These are phyloP conservation scores for Naganishia sp. DNA, from an alignment of 1,284 basidiomycete genomes.

Conservation along the genomic window DNA sequence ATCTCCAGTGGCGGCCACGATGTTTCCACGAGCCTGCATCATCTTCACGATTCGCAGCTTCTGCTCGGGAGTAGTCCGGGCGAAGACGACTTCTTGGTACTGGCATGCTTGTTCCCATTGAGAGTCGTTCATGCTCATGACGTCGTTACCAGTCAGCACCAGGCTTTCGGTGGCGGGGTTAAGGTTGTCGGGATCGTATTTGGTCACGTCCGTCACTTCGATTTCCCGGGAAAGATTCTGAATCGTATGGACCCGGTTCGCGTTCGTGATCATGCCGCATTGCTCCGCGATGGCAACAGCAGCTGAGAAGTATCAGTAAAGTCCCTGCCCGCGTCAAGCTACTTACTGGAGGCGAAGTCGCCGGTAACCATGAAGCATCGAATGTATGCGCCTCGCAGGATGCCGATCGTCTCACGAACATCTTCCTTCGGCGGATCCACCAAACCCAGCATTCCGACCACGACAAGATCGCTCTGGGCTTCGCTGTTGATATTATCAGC, in stretches of 20 bases:
- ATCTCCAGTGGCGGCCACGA: constrained; percentile 66
- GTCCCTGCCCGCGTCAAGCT: constrained; percentile 28
- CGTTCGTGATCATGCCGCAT: constrained; percentile 63
- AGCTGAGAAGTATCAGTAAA: constrained; percentile 51
- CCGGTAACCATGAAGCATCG: constrained; percentile 70
- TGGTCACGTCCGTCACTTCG: constrained; percentile 33
- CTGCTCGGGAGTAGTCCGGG: constrained; percentile 70
- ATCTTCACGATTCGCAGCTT: constrained; percentile 69
- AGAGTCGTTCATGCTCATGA: constrained; percentile 57
- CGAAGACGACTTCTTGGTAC: constrained; percentile 71
- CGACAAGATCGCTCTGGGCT: constrained; percentile 57
- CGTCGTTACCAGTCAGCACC: constrained; percentile 61
- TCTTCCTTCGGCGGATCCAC: constrained; percentile 66
- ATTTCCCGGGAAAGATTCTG: constrained; percentile 49
- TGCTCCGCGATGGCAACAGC: constrained; percentile 65
- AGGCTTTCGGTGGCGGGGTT: constrained; percentile 45
- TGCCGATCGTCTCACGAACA: constrained; percentile 59
- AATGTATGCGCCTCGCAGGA: constrained; percentile 63
- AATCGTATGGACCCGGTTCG: constrained; percentile 55
- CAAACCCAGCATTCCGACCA: constrained; percentile 66
- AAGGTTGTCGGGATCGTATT: constrained; percentile 39
- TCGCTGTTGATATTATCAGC: constrained; percentile 44
- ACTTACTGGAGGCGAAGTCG: constrained; percentile 29
- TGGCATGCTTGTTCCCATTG: constrained; percentile 61
- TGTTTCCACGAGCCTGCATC: constrained; percentile 60